Evolutionary conservation across 1,284 basidiomycete species (phyloP).

Genomic region (Sporisorium exsertum): DNA sequence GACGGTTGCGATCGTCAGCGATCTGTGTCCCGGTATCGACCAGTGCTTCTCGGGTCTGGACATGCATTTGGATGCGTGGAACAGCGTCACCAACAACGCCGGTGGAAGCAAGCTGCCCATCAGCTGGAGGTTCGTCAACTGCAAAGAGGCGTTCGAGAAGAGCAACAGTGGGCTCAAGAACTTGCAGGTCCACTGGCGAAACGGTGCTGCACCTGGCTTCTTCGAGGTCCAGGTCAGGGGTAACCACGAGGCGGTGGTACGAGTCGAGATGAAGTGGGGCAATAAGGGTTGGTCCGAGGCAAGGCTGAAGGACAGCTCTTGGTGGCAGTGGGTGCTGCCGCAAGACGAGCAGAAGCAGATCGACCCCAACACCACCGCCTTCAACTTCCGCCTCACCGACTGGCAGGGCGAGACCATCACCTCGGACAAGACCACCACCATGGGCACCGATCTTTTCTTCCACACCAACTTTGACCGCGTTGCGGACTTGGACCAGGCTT

Average conservation of each 20-base stretch:
- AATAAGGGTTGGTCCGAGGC: slow-evolving; percentile 12
- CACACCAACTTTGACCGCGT: slow-evolving; percentile 38
- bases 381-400: slow-evolving; percentile 40
- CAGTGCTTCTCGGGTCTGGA: slow-evolving; percentile 50
- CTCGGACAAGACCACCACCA: slow-evolving; percentile 21
- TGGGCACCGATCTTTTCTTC: slow-evolving; percentile 27
- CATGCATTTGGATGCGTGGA: slow-evolving; percentile 50
- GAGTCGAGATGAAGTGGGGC: slow-evolving; percentile 31
- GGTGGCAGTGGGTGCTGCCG: slow-evolving; percentile 28
- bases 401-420: slow-evolving; percentile 50
- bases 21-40: slow-evolving; percentile 42
- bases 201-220: slow-evolving; percentile 29
- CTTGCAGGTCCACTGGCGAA: slow-evolving; percentile 41
- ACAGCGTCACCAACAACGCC: slow-evolving; percentile 29
- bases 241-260: slow-evolving; percentile 33
- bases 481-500: background rate
- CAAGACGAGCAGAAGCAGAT: background rate
- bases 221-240: slow-evolving; percentile 44
- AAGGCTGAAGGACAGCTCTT: slow-evolving; percentile 22
- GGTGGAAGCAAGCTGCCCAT: slow-evolving; percentile 35
- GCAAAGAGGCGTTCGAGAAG: slow-evolving; percentile 29
- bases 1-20: slow-evolving; percentile 41
- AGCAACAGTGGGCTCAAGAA: slow-evolving; percentile 20
- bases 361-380: background rate
- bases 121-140: slow-evolving; percentile 44